A percentile compares a stretch with the other conserved stretches of the same genome.
Conservation (phyloP, 192 early-diverging fungal species). For the Phycomyces blakesleeanus region DNA sequence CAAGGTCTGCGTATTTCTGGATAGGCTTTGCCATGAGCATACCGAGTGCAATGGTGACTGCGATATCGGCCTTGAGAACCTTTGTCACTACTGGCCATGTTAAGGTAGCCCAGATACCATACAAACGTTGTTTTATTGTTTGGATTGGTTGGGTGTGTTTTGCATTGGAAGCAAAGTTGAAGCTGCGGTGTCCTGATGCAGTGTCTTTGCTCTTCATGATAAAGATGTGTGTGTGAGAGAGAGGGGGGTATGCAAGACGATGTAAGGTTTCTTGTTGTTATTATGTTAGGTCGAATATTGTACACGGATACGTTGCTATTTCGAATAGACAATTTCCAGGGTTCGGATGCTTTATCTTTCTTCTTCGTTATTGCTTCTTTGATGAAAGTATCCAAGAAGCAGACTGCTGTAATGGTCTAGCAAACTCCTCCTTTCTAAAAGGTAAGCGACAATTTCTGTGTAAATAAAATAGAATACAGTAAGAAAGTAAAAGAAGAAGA, state of each 20-base stretch:
- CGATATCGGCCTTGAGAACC: slow-evolving; percentile 28
- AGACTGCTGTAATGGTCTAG: too few species aligned
- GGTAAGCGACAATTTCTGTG: too few species aligned
- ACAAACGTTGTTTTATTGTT: slow-evolving; percentile 10
- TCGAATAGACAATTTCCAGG: too few species aligned
- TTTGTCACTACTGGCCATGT: slow-evolving; percentile 23
- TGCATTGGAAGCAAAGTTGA: slow-evolving; percentile 16
- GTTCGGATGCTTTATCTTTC: too few species aligned
- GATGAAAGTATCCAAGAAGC: too few species aligned
- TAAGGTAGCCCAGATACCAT: slow-evolving; percentile 19
- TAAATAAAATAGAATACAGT: too few species aligned
- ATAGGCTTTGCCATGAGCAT: slow-evolving; percentile 11
- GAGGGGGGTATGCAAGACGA: too few species aligned
- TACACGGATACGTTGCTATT: background rate
- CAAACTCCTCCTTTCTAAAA: too few species aligned
- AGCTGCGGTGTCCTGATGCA: slow-evolving; percentile 3
- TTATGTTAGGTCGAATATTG: background rate
- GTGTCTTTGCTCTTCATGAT: slow-evolving; percentile 7
- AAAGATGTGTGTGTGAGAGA: too few species aligned
- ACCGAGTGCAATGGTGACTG: slow-evolving; percentile 19
- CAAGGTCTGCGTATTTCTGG: background rate
- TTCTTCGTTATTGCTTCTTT: too few species aligned
- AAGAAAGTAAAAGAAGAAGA: background rate
- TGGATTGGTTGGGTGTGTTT: slow-evolving; percentile 7
- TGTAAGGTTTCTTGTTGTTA: too few species aligned